Evolutionary conservation across 805 yeast species (phyloP), one percentile per base, ranked within the genome.

Genomic region (Starmerella sirachaensis): DNA sequence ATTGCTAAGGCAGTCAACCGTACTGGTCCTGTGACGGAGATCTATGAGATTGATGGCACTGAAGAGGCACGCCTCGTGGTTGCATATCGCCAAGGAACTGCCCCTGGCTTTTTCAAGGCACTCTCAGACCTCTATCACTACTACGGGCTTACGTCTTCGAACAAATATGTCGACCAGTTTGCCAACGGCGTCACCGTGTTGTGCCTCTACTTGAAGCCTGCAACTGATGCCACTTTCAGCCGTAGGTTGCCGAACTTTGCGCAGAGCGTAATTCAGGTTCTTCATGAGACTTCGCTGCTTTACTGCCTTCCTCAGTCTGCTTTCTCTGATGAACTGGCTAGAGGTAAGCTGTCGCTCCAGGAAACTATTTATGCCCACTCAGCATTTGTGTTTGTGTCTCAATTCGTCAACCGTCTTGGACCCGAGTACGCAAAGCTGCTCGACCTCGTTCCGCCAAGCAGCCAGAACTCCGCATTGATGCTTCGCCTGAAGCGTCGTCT

Each of bases 311-410:
- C 98, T 35, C 76, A 80, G 59, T 82, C 84, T 54, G 68, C 74
- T 50, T 88, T 86, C 67, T 76, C 76, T 50, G 69, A 70, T 37
- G 68, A 76, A 40, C 86, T 86, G 55, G 75, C 78, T 45, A 59
- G 66, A 35, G 79, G 88, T 38, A 76, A 75, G 48, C 70, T 88
- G 60, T 85, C 96, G 1, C 75, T 93, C 50, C 97, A 88, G 63
- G 98, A 91, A 63, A 75, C 86, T 31, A 78, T 85, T 41, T 91
- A 91, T 58, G 93, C 96, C 31, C 97, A 88, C 59, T 79, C 85
- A 59, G 94, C 88, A 52, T 78, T 81, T 31, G 81, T 84, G 44
- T 88, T 91, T 57, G 93, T 84, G 35, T 78, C 93, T 24, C 97
- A 91, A 62, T 91, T 88, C 64, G 70, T 88, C 60, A 91, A 91